Conservation (phyloP, 1,284 basidiomycete species). For the Austroboletus niveus region DNA sequence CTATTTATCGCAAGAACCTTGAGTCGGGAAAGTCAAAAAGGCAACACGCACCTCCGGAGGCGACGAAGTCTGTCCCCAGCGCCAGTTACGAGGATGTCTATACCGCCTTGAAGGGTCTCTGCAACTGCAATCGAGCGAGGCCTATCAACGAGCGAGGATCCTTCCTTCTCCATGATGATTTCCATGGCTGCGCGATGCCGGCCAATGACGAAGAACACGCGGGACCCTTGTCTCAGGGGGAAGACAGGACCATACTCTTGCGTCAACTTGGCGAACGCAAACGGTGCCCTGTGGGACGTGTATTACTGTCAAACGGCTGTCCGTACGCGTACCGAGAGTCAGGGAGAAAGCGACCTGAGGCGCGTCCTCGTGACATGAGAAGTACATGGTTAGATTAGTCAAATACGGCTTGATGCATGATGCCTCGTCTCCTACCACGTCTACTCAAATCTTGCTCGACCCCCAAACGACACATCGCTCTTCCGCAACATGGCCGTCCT, state of each 20-base stretch:
- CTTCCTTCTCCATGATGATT: conserved; percentile 30
- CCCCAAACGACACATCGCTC: conserved; percentile 13
- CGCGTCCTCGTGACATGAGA: too few relatives aligned
- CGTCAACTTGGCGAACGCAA: conserved; percentile 18
- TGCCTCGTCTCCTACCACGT: conserved; percentile 68
- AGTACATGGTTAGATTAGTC: too few relatives aligned
- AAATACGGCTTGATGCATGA: too few relatives aligned
- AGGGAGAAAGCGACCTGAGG: too few relatives aligned
- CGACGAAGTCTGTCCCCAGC: conserved; percentile 12
- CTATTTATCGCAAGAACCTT: conserved; percentile 33
- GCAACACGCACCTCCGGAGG: conserved; percentile 9
- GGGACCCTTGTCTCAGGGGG: conserved; percentile 15
- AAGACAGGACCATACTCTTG: conserved; percentile 20
- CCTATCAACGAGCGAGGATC: conserved; percentile 22
- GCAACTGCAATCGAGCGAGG: conserved; percentile 18
- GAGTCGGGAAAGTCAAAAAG: too few relatives aligned
- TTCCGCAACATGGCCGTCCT: conserved; percentile 6
- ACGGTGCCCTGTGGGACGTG: conserved; percentile 7
- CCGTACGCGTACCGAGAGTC: too few relatives aligned
- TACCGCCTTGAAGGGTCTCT: conserved; percentile 17
- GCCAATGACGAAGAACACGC: conserved; percentile 14
- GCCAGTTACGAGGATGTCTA: conserved; percentile 5
- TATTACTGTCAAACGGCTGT: too few relatives aligned
- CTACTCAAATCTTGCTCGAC: conserved; percentile 39
- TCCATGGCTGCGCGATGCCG: conserved; percentile 19